These are phyloP conservation scores for Phalaenopsis aphrodite DNA, from an alignment of 106 monocot species.

Conservation along the genomic window DNA sequence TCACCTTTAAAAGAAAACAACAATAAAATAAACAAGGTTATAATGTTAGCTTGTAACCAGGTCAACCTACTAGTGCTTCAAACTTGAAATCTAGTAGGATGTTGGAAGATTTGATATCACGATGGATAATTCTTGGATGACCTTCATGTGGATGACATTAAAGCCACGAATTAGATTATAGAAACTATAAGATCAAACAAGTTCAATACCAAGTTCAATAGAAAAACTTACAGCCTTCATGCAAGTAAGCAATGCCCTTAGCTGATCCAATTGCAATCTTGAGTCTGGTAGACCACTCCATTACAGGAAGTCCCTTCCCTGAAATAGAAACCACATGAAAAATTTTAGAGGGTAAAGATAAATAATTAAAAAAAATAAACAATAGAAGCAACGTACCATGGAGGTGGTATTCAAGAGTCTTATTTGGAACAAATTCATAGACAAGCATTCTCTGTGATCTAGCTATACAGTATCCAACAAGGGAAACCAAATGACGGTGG, in stretches of 20 bases:
- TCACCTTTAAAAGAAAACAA: background rate
- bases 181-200: background rate
- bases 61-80: constrained; percentile 63
- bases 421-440: constrained; percentile 82
- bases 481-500: constrained; percentile 85
- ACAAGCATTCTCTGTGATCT: constrained; percentile 73
- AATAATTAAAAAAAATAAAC: constrained; percentile 4
- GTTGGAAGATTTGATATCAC: constrained; percentile 84
- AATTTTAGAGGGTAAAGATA: background rate
- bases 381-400: constrained; percentile 41
- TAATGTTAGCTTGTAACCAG: background rate
- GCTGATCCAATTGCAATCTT: constrained; percentile 80
- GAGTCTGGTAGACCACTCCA: constrained; percentile 75
- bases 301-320: constrained; percentile 54
- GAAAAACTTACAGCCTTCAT: constrained; percentile 73
- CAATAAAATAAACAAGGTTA: background rate
- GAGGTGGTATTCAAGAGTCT: constrained; percentile 83
- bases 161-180: background rate
- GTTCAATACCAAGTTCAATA: background rate
- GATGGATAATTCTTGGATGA: constrained; percentile 86
- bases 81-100: constrained; percentile 72
- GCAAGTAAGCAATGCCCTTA: constrained; percentile 81
- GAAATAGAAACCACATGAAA: constrained; percentile 8
- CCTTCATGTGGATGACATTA: constrained; percentile 29
- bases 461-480: constrained; percentile 73